Percentiles rank a stretch among this genome's conserved stretches.
Conservation (phyloP, 75 land plant genomes). For the Selaginella moellendorffii region DNA sequence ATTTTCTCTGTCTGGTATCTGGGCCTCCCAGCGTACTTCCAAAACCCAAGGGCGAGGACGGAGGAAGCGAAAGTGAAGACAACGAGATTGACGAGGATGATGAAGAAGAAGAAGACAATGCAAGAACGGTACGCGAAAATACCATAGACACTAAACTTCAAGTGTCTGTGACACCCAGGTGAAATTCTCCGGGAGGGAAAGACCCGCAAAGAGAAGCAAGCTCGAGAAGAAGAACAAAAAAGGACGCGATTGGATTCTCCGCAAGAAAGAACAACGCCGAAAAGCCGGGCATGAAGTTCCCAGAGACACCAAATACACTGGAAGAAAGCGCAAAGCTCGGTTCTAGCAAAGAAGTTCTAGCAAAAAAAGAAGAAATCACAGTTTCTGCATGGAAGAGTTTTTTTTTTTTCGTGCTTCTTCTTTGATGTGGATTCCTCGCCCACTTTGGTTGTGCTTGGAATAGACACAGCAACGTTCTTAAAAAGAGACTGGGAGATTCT, state of each 20-base stretch:
- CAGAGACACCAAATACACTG: conserved; percentile 78
- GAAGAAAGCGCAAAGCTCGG: conserved; percentile 63
- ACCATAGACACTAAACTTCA: not conserved
- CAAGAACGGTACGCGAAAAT: not conserved
- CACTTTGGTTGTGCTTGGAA: no score
- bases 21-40: conserved; percentile 72
- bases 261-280: conserved; percentile 87
- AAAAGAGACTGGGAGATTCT: no score
- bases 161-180: conserved; percentile 32
- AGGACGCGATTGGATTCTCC: conserved; percentile 70
- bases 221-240: conserved; percentile 41
- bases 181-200: conserved; percentile 41
- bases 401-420: no score
- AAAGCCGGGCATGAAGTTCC: conserved; percentile 67
- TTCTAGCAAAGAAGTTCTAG: no score
- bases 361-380: no score
- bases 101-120: conserved; percentile 41
- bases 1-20: conserved; percentile 79
- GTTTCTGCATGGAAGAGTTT: no score
- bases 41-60: conserved; percentile 62
- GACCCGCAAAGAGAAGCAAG: conserved; percentile 72
- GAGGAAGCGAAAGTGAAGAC: conserved; percentile 40
- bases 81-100: conserved; percentile 51
- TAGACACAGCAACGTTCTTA: no score
- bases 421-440: no score